Conservation (phyloP, 768 basidiomycete genomes). For the Tricholoma terreum region DNA sequence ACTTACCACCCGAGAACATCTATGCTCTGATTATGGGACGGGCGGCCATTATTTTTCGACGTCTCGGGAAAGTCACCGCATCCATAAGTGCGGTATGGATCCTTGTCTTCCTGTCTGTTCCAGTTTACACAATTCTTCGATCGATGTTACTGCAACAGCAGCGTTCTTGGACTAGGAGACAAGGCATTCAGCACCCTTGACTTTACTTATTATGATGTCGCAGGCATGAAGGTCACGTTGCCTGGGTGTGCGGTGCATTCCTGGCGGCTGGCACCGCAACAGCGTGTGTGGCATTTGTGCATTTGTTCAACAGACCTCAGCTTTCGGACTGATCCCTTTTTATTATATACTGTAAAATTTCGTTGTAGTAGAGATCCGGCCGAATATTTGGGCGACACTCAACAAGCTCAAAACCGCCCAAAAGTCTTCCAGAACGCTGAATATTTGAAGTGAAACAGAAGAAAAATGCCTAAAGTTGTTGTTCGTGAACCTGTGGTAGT, state of each 20-base stretch:
- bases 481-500: no score
- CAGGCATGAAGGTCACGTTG: constrained; percentile 20
- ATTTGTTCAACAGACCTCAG: constrained; percentile 23
- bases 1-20: constrained; percentile 8
- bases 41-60: constrained; percentile 17
- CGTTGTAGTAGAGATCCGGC: no score
- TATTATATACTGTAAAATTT: no score
- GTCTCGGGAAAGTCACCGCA: constrained; percentile 20
- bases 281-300: constrained; percentile 27
- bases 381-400: no score
- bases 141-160: constrained; percentile 26
- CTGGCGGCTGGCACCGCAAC: constrained; percentile 23
- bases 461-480: no score
- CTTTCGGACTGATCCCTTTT: not conserved
- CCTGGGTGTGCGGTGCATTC: constrained; percentile 36
- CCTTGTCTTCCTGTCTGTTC: constrained; percentile 22
- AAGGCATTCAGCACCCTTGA: constrained; percentile 22
- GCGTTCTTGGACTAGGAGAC: constrained; percentile 17
- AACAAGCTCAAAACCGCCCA: no score
- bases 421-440: no score
- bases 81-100: constrained; percentile 23
- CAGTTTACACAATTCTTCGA: constrained; percentile 24
- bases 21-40: constrained; percentile 15
- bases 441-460: no score
- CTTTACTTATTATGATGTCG: constrained; percentile 16